Evolutionary conservation across 768 basidiomycete species (phyloP), one percentile per base, ranked within the genome.

Genomic region (Dioszegia aurantiaca): DNA sequence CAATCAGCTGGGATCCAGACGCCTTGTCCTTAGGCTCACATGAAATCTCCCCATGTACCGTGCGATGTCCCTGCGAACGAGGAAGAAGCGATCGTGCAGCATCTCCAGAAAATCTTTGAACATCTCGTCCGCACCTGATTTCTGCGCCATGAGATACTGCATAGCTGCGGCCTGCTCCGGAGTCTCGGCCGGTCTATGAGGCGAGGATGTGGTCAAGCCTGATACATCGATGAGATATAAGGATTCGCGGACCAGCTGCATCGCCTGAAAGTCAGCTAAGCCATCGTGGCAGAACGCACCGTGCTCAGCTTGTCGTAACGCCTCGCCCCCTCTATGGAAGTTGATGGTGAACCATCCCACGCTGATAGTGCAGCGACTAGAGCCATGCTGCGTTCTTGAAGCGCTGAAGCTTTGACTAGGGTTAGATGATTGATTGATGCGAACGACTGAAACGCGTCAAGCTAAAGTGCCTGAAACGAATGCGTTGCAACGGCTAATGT

Each of bases 261-360:
- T n/a, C 3, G 70, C 67, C 65, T 68, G 36, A 23, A 27, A 3
- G 27, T 16, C 16, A 28, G 30, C 14, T 10, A 24, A 16, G 12
- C n/a, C n/a, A n/a, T n/a, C n/a, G n/a, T n/a, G n/a, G n/a, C n/a
- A n/a, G n/a, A n/a, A 45, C 51, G 2, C 23, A 69, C 68, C 45
- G 60, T 44, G 31, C 65, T 58, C 1, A 67, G 47, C 19, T 58
- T 47, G n/a, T 67, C 60, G 40, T 71, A 68, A 12, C 60, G 54
- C 49, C 28, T 52, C 19, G 63, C 65, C 30, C 70, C 68, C 36
- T 62, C 63, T 14, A 47, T 33, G 2, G 68, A 69, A 3, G 70
- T 69, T 2, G 62, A 56, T 0, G 70, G 70, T 0, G 65, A 63
- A 30, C 69, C 62, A 19, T 69, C 60, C 70, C 70, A 72, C 36